Percentiles rank a stretch among this genome's conserved stretches.
Conservation (phyloP, 306 rosid genomes). For the Sesbania bispinosa region DNA sequence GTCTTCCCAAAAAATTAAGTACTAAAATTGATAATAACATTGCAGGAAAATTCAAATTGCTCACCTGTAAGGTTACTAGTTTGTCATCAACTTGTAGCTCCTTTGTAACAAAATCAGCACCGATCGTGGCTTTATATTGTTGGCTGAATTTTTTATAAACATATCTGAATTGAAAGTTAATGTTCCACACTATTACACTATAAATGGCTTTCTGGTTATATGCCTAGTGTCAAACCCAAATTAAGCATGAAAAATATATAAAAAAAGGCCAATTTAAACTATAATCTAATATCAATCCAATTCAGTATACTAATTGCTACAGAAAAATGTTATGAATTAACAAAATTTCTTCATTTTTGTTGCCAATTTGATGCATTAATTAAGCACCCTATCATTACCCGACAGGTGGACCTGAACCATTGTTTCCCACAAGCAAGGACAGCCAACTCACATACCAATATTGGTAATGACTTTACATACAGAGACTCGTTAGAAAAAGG, state of each 20-base stretch:
- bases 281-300: too few relatives aligned
- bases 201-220: not conserved
- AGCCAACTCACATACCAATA: conserved; percentile 24
- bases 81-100: conserved; percentile 74
- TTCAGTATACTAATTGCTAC: not conserved
- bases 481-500: not conserved
- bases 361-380: not conserved
- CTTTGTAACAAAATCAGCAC: conserved; percentile 97
- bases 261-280: not conserved
- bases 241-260: not conserved
- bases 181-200: conserved; percentile 17
- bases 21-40: not conserved
- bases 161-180: conserved; percentile 58
- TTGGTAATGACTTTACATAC: not conserved
- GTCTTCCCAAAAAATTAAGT: not conserved
- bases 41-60: not conserved
- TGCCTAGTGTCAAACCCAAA: not conserved
- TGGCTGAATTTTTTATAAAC: conserved; percentile 66
- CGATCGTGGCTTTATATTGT: conserved; percentile 86
- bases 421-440: not conserved
- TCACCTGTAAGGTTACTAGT: conserved; percentile 80
- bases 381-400: not conserved
- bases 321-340: not conserved
- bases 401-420: conserved; percentile 23
- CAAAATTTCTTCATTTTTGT: not conserved